Conservation (phyloP, 106 monocot species). For the Amphibolis antarctica region DNA sequence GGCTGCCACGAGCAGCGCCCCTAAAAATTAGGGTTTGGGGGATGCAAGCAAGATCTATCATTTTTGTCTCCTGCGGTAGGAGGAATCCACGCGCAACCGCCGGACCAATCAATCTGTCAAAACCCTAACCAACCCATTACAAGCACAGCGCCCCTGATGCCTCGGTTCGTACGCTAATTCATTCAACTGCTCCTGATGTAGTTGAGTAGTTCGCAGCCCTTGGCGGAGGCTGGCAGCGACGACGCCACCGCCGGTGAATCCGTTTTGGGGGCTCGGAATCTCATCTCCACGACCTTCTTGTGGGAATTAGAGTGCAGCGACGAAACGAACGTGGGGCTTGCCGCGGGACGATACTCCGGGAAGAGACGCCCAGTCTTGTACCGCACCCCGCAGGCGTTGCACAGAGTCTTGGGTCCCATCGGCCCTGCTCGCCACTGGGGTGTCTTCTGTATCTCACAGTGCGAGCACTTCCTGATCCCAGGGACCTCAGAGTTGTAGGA, state of each 20-base stretch:
- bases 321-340: conserved; percentile 72
- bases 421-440: conserved; percentile 82
- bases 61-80: too few species aligned
- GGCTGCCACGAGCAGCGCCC: too few species aligned
- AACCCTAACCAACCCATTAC: too few species aligned
- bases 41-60: too few species aligned
- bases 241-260: background rate
- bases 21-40: too few species aligned
- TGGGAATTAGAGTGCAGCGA: conserved; percentile 78
- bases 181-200: conserved; percentile 34
- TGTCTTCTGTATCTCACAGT: conserved; percentile 60
- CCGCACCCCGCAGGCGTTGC: conserved; percentile 74
- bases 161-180: background rate
- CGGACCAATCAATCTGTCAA: too few species aligned
- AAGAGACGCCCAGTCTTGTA: conserved; percentile 75
- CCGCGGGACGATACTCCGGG: conserved; percentile 81
- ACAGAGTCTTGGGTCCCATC: conserved; percentile 71
- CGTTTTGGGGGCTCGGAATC: conserved; percentile 24
- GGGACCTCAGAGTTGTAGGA: too few species aligned
- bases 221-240: conserved; percentile 9
- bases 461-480: conserved; percentile 51
- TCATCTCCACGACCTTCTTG: conserved; percentile 93
- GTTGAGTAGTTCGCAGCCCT: conserved; percentile 48
- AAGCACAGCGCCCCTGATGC: too few species aligned
- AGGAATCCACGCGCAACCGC: too few species aligned